These are phyloP conservation scores for Galerina sulciceps DNA, from an alignment of 768 basidiomycete species.

Conservation along the genomic window DNA sequence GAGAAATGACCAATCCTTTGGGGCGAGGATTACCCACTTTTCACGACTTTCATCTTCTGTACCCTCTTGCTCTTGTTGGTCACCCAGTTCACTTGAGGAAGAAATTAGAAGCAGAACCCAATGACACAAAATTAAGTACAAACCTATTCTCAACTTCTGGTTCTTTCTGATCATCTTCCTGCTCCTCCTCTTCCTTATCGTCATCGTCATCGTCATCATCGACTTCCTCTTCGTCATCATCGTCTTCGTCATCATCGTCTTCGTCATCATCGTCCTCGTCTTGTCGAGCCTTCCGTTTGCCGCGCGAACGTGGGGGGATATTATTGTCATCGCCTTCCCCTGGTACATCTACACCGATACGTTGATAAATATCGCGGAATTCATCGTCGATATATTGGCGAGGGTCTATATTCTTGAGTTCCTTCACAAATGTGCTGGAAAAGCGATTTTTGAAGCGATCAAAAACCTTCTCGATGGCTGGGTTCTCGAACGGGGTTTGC, in stretches of 20 bases:
- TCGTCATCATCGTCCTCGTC: conserved; percentile 16
- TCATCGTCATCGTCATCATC: conserved; percentile 14
- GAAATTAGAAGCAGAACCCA: neutral
- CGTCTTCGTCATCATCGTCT: conserved; percentile 17
- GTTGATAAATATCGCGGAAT: conserved; percentile 43
- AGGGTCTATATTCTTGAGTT: conserved; percentile 43
- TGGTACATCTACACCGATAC: conserved; percentile 44
- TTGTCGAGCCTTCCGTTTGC: conserved; percentile 10
- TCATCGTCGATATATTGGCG: conserved; percentile 42
- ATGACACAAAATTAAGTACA: neutral
- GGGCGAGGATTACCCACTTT: conserved; percentile 3
- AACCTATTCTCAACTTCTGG: conserved; percentile 1
- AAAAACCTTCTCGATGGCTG: conserved; percentile 56
- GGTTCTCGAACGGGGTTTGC: conserved; percentile 65
- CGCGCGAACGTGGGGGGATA: conserved; percentile 15
- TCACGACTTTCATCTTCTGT: conserved; percentile 3
- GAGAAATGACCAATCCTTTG: neutral
- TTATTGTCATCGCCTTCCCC: conserved; percentile 21
- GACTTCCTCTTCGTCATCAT: conserved; percentile 13
- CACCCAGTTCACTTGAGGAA: conserved; percentile 6
- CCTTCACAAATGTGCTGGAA: conserved; percentile 43
- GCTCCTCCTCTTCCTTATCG: conserved; percentile 10
- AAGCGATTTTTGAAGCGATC: conserved; percentile 56
- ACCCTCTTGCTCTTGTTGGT: conserved; percentile 3
- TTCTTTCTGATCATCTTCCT: neutral